phyloP scores from a whole-genome alignment of 305 asterid species.

The Fraxinus latifolia region DNA sequence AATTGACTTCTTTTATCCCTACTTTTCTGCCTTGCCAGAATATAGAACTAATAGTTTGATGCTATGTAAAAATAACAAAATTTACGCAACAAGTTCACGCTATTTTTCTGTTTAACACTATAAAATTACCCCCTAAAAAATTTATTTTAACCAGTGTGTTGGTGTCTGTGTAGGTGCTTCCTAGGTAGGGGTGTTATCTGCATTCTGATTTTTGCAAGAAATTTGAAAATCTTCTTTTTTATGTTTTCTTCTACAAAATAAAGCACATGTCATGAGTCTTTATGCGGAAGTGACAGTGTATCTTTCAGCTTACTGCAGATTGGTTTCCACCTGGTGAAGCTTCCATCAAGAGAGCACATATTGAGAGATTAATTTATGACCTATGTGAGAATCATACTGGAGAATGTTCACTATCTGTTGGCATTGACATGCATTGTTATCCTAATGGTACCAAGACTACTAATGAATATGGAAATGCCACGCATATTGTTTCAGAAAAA shows the following conservation, averaged over 20 bases:
- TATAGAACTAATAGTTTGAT: background rate
- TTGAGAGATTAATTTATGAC: slow-evolving; percentile 61
- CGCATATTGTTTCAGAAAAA: slow-evolving; percentile 32
- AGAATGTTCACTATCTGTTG: slow-evolving; percentile 46
- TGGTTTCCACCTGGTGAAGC: slow-evolving; percentile 91
- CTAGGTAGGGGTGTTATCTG: background rate
- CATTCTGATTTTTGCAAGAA: slow-evolving; percentile 3
- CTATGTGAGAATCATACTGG: slow-evolving; percentile 49
- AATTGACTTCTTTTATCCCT: too few relatives aligned
- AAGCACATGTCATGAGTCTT: background rate
- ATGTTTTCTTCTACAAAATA: background rate
- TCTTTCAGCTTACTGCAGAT: slow-evolving; percentile 66
- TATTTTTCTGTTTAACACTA: background rate
- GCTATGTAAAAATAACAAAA: background rate
- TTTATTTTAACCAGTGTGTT: background rate
- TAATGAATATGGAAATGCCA: slow-evolving; percentile 36
- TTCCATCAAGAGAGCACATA: slow-evolving; percentile 61
- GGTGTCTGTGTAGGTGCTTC: background rate
- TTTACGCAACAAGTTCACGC: background rate
- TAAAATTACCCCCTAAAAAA: background rate
- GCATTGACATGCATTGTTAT: slow-evolving; percentile 32
- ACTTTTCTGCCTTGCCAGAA: background rate
- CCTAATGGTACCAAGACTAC: slow-evolving; percentile 26
- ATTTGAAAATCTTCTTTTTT: background rate
- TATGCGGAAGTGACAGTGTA: slow-evolving; percentile 15